Evolutionary conservation across 1,284 basidiomycete genomes (phyloP).

Genomic region (Boletus sp.): DNA sequence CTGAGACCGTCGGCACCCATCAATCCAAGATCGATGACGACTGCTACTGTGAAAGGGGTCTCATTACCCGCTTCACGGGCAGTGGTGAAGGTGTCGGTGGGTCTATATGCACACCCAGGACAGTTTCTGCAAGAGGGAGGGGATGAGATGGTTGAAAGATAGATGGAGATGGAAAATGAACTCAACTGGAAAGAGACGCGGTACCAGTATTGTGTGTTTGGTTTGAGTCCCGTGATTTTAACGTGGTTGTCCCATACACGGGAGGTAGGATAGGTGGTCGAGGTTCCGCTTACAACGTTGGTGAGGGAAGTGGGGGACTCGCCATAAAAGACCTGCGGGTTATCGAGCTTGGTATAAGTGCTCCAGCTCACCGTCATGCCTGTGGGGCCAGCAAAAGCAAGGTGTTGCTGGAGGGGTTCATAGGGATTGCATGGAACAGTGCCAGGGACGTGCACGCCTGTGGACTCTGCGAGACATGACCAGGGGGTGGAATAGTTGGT

Average conservation of each 20-base stretch:
- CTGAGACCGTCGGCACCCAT: slow-evolving; percentile 30
- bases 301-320: slow-evolving; percentile 17
- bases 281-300: slow-evolving; percentile 19
- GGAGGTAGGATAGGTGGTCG: slow-evolving; percentile 24
- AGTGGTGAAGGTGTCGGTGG: slow-evolving; percentile 27
- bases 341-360: slow-evolving; percentile 18
- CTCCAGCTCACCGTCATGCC: slow-evolving; percentile 31
- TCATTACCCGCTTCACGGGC: slow-evolving; percentile 21
- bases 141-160: not conserved
- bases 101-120: slow-evolving; percentile 25
- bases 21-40: slow-evolving; percentile 29
- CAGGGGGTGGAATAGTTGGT: slow-evolving; percentile 10
- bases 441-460: slow-evolving; percentile 29
- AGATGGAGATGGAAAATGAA: not conserved
- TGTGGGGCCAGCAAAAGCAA: slow-evolving; percentile 24
- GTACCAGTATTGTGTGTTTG: slow-evolving; percentile 29
- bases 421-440: slow-evolving; percentile 27
- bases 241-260: slow-evolving; percentile 30
- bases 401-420: slow-evolving; percentile 27
- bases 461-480: slow-evolving; percentile 27
- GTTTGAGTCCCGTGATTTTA: slow-evolving; percentile 23
- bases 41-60: slow-evolving; percentile 21
- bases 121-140: slow-evolving; percentile 22
- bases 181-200: slow-evolving; percentile 27
- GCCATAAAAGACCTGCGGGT: slow-evolving; percentile 29